phyloP scores from a whole-genome alignment of 2,329 filamentous ascomycete species.

The Hyphodiscus sp. region DNA sequence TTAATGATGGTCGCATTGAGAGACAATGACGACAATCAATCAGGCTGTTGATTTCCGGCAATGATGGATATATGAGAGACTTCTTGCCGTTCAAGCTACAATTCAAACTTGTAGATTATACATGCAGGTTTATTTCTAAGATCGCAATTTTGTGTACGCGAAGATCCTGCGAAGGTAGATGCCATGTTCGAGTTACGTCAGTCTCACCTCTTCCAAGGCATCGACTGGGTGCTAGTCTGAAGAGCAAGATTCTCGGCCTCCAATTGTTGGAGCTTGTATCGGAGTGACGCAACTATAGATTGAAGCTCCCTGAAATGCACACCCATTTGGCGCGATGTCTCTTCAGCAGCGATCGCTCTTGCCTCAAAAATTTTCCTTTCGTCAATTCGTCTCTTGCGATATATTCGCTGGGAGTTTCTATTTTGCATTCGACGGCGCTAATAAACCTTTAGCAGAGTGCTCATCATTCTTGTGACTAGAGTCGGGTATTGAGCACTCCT shows the following conservation, averaged over 20 bases:
- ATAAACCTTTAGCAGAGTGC: neutral
- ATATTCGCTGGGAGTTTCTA: slow-evolving; percentile 13
- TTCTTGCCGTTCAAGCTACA: no score
- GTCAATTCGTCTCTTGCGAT: slow-evolving; percentile 8
- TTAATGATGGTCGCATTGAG: no score
- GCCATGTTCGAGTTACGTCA: neutral
- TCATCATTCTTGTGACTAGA: neutral
- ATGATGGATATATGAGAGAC: no score
- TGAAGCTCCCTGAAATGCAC: slow-evolving; percentile 4
- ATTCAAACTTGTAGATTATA: no score
- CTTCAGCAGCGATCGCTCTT: slow-evolving; percentile 8
- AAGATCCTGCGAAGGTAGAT: no score
- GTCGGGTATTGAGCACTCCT: neutral
- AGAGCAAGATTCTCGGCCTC: slow-evolving; percentile 1
- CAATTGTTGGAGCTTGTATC: neutral
- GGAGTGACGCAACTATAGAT: neutral
- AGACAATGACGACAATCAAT: no score
- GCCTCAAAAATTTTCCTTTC: slow-evolving; percentile 7
- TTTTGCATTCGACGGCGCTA: slow-evolving; percentile 9
- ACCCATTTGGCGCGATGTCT: neutral
- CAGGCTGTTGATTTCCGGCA: no score
- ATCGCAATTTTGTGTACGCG: no score
- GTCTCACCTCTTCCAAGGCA: neutral
- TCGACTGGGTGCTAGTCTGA: neutral
- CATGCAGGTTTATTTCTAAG: no score